Conservation (phyloP, 441 rosid genomes). For the Lepidium campestre region DNA sequence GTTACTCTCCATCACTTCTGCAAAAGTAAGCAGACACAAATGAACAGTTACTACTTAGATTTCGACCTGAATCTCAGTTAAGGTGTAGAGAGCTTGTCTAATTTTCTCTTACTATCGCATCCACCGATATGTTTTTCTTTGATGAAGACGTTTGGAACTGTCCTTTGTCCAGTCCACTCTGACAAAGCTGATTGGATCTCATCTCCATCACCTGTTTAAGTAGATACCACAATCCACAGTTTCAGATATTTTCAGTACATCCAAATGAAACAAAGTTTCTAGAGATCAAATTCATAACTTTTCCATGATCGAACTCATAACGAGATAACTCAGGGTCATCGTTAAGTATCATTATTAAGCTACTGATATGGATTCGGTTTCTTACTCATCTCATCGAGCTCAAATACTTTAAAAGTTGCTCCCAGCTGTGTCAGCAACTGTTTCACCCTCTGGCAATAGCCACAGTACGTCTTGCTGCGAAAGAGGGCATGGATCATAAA, state of each 20-base stretch:
- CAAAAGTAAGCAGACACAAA: not conserved
- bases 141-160: slow-evolving; percentile 70
- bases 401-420: slow-evolving; percentile 50
- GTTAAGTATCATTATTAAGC: not conserved
- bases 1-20: slow-evolving; percentile 51
- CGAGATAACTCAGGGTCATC: not conserved
- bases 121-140: slow-evolving; percentile 67
- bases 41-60: not conserved
- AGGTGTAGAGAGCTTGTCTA: not conserved
- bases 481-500: not conserved
- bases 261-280: too few relatives aligned
- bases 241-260: too few relatives aligned
- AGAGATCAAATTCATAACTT: too few relatives aligned
- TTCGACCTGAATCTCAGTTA: not conserved
- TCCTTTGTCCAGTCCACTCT: slow-evolving; percentile 56
- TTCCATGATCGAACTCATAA: not conserved
- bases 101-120: slow-evolving; percentile 48
- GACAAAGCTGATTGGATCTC: slow-evolving; percentile 51
- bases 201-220: slow-evolving; percentile 49
- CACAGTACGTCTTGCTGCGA: slow-evolving; percentile 60
- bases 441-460: slow-evolving; percentile 66
- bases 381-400: slow-evolving; percentile 62
- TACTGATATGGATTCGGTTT: not conserved
- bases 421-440: slow-evolving; percentile 65
- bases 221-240: not conserved